A percentile compares a stretch with the other conserved stretches of the same genome.
phyloP scores from a whole-genome alignment of 495 filamentous ascomycete genomes.

The Penicilliopsis zonata region DNA sequence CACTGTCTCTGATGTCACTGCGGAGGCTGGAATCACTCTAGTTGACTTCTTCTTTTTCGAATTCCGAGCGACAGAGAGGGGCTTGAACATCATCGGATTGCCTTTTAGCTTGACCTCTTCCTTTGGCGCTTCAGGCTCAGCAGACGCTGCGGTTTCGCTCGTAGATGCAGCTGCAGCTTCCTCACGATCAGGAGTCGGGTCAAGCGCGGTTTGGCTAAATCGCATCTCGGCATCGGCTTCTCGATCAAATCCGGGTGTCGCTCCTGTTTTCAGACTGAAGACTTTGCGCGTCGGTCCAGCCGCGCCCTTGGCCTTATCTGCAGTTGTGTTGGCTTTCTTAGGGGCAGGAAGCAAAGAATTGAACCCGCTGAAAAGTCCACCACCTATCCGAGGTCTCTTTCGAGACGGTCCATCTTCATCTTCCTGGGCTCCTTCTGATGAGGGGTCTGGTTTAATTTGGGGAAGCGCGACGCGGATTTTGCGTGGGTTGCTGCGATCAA shows the following conservation, averaged over 20 bases:
- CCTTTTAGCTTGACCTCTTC: slow-evolving; percentile 47
- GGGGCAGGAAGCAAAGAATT: slow-evolving; percentile 81
- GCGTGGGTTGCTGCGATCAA: slow-evolving; percentile 66
- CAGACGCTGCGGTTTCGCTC: slow-evolving; percentile 5
- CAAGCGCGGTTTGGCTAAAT: slow-evolving; percentile 8
- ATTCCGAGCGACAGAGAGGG: slow-evolving; percentile 65
- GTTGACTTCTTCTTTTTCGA: slow-evolving; percentile 50
- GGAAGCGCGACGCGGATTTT: slow-evolving; percentile 74
- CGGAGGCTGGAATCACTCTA: slow-evolving; percentile 2
- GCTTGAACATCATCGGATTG: slow-evolving; percentile 79
- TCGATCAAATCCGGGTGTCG: slow-evolving; percentile 65
- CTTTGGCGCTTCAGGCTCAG: slow-evolving; percentile 5
- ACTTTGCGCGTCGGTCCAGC: slow-evolving; percentile 19
- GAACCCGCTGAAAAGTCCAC: slow-evolving; percentile 59
- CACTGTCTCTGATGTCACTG: not conserved
- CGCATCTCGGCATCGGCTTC: slow-evolving; percentile 34
- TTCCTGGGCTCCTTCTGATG: slow-evolving; percentile 11
- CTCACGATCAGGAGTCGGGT: too few species aligned
- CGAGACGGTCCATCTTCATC: slow-evolving; percentile 49
- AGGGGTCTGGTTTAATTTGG: slow-evolving; percentile 30
- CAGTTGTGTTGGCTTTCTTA: slow-evolving; percentile 39
- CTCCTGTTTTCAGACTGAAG: slow-evolving; percentile 67
- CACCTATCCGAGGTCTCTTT: slow-evolving; percentile 53
- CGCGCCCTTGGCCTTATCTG: slow-evolving; percentile 24
- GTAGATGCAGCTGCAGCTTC: too few species aligned